Base-by-base conservation (phyloP, 768 basidiomycete species). In the Tricholoma hemisulphureum region DNA sequence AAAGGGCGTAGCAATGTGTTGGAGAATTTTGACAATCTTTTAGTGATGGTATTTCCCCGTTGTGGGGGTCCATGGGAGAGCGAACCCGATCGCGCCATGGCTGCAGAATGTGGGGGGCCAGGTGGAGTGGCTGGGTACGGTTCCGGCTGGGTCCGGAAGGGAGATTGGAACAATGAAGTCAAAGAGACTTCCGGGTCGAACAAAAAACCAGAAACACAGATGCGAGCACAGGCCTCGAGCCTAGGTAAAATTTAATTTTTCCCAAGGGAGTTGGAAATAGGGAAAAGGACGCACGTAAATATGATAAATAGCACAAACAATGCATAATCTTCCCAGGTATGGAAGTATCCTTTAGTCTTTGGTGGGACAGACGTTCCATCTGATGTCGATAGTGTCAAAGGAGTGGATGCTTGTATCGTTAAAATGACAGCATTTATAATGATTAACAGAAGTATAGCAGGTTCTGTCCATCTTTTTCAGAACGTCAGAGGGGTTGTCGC, bases 161-260 rank as follows among this genome's bases (percentile, higher is more conserved):
- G 69, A 2, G 77, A 69, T 32, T 75, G 71, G 64, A 85, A 83
- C 5, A 83, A 64, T 28, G 80, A 65, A 51, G 79, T 79, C 53
- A 82, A 71, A 39, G 81, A 79, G 6, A 89, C 73, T 60, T 91
- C 88, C 13, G 92, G 93, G 69, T 95, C 94, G 49, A 97, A 80
- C 16, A 98, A 69, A 60, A 98, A 83, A 21, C 96, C 96, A 23
- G 89, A 91, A 28, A 94, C 89, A 65, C 92, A 84, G 67, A 95
- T 95, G 23, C 95, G 88, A 41, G 92, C 92, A 62, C 90, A 78
- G 45, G 88, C 86, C 76, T 98, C 96, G 51, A 95, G 60, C 34
- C 51, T 1, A 41, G 11, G 4, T 26, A 9, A 28, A 39, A n/a
- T 23, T 28, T 63, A 20, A 68, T 61, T 56, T 37, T 55, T n/a